phyloP scores from a whole-genome alignment of 441 rosid species.

The Cnidoscolus chayamansa region DNA sequence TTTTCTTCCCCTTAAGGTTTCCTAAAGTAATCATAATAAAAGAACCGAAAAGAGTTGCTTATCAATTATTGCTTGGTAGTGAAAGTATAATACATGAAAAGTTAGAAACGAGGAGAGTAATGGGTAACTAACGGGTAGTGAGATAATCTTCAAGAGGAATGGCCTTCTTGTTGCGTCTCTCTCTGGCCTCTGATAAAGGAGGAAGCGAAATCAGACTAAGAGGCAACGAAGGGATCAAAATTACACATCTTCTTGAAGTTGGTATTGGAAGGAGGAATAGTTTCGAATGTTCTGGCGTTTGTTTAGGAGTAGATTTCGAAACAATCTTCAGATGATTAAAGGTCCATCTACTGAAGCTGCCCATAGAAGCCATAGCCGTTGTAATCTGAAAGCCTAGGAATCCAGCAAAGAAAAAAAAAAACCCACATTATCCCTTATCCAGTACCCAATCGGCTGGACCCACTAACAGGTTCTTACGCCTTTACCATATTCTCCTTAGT shows the following conservation, averaged over 20 bases:
- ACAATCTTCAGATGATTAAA: slow-evolving; percentile 20
- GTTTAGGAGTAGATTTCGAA: slow-evolving; percentile 9
- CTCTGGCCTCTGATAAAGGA: slow-evolving; percentile 59
- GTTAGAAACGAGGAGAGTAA: not conserved
- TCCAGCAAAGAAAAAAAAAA: not conserved
- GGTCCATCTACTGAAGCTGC: slow-evolving; percentile 32
- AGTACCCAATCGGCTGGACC: not conserved
- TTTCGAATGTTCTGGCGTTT: slow-evolving; percentile 24
- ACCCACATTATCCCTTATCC: slow-evolving; percentile 3
- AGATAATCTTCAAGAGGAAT: slow-evolving; percentile 70
- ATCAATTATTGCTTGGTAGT: no score
- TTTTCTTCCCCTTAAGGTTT: no score
- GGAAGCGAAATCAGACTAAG: slow-evolving; percentile 40
- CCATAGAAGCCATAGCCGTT: slow-evolving; percentile 42
- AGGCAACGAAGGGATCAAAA: slow-evolving; percentile 48
- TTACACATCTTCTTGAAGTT: slow-evolving; percentile 52
- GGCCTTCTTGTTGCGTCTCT: slow-evolving; percentile 67
- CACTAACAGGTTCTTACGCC: not conserved
- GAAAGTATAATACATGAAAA: not conserved
- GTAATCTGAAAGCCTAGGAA: not conserved
- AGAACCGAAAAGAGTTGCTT: no score
- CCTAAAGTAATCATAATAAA: no score
- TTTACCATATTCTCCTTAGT: not conserved
- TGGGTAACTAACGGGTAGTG: slow-evolving; percentile 27
- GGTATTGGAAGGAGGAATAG: slow-evolving; percentile 36